These are phyloP conservation scores for Calophaca sinica DNA, from an alignment of 306 rosid genomes.

Conservation along the genomic window DNA sequence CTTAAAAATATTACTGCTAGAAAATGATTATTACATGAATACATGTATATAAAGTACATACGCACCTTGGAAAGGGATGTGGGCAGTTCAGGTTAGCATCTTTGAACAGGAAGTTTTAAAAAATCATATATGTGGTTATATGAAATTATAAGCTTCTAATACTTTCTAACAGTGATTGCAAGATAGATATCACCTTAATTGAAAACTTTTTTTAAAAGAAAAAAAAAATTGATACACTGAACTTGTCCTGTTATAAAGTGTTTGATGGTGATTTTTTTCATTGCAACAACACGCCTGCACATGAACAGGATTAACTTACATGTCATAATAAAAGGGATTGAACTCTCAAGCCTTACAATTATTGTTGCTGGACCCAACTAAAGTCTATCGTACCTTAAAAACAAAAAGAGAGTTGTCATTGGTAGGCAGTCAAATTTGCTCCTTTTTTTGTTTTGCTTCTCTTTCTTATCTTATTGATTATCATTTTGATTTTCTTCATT, in stretches of 20 bases:
- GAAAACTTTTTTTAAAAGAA: too few species aligned
- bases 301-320: conserved; percentile 34
- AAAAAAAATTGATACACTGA: conserved; percentile 40
- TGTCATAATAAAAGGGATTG: conserved; percentile 45
- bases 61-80: conserved; percentile 34
- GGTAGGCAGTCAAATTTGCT: too few species aligned
- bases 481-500: not conserved
- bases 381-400: conserved; percentile 5
- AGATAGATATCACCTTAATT: too few species aligned
- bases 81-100: conserved; percentile 29
- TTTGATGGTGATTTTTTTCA: conserved; percentile 55
- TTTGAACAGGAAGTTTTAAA: conserved; percentile 50
- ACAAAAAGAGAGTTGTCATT: not conserved
- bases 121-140: conserved; percentile 13
- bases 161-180: not conserved
- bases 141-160: not conserved
- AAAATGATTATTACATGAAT: conserved; percentile 4
- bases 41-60: not conserved
- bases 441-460: too few species aligned
- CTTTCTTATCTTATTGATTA: too few species aligned
- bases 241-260: conserved; percentile 55
- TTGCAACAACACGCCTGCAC: conserved; percentile 48
- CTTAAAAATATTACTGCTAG: conserved; percentile 8
- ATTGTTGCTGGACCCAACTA: conserved; percentile 35
- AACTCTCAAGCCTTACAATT: conserved; percentile 35